These are phyloP conservation scores for Daldinia vernicosa DNA, from an alignment of 495 filamentous ascomycete species.

Conservation along the genomic window DNA sequence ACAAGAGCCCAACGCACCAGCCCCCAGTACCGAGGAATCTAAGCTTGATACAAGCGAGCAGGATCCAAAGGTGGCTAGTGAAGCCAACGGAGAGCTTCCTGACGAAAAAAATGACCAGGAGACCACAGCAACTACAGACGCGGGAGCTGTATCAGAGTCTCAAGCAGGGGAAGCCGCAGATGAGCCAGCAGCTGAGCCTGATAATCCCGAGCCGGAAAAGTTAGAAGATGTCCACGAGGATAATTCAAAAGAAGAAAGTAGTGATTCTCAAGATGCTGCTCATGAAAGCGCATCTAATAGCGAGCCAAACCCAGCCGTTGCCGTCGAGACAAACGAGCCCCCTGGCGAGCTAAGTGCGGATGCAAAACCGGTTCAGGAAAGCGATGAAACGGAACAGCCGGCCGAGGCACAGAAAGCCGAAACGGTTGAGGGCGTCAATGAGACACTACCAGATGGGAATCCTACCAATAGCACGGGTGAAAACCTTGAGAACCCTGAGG, in stretches of 20 bases:
- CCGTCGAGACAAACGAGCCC: not conserved
- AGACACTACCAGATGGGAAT: not conserved
- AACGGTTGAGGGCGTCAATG: not conserved
- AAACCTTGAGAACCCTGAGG: not conserved
- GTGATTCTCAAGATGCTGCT: not conserved
- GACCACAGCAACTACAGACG: not conserved
- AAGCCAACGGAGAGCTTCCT: not conserved
- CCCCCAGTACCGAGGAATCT: slow-evolving; percentile 8
- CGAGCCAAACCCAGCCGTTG: not conserved
- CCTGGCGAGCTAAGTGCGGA: not conserved
- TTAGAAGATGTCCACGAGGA: not conserved
- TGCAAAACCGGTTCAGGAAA: not conserved
- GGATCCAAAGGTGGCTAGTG: not conserved
- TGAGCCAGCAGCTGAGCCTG: not conserved
- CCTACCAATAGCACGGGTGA: not conserved
- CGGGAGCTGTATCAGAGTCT: not conserved
- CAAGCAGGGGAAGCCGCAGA: slow-evolving; percentile 6
- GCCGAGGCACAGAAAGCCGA: slow-evolving; percentile 6
- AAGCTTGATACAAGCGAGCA: slow-evolving; percentile 1
- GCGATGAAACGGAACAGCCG: not conserved
- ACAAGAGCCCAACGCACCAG: slow-evolving; percentile 3
- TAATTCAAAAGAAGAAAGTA: not conserved
- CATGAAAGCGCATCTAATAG: not conserved
- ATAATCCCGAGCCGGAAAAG: not conserved
- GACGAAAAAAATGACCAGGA: not conserved